Evolutionary conservation across 2,329 filamentous ascomycete species (phyloP), one percentile per base, ranked within the genome.

Genomic region (Ampelomyces quisqualis): DNA sequence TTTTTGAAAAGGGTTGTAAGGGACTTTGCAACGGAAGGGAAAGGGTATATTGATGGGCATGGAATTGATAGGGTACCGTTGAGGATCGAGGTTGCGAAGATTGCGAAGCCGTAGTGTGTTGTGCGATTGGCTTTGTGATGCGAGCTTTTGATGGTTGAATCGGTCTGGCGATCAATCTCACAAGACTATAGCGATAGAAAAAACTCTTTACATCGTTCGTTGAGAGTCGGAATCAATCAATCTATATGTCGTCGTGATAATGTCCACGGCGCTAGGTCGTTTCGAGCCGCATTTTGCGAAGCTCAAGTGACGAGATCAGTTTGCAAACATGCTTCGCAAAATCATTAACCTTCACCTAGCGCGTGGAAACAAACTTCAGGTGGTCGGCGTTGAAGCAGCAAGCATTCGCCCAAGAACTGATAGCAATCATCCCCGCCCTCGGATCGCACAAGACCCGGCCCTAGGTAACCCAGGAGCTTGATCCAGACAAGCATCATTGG

Each of bases 1-100:
- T 64, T 51, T 38, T 34, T 61, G 39, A 60, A 55, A 35, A 61
- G 57, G 57, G 39, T 63, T 8, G 53, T 56, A 39, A 9, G 27
- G 17, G 58, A 63, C 43, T 34, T 62, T 2, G 22, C 58, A 24
- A 34, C 36, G 1, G 58, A 65, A 22, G 57, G 61, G 49, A 57
- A 40, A 36, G 37, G 42, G 1, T 49, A 50, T 36, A 52, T 65
- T 24, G 32, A 38, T 14, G 45, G 52, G 20, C 17, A 53, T 41
- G 26, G 27, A 9, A 30, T 65, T 3, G 49, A 60, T 29, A 42
- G 48, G 29, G 38, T 24, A n/a, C 28, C 44, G 38, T 21, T 65
- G 38, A 56, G 34, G 36, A 43, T 43, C 32, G 51, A 53, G 28
- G 53, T 63, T 42, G 51, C 49, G 8, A 49, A 34, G 34, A 53